A percentile compares a stretch with the other conserved stretches of the same genome.
These are phyloP conservation scores for Eruca vesicaria DNA, from an alignment of 441 rosid species.

Conservation along the genomic window DNA sequence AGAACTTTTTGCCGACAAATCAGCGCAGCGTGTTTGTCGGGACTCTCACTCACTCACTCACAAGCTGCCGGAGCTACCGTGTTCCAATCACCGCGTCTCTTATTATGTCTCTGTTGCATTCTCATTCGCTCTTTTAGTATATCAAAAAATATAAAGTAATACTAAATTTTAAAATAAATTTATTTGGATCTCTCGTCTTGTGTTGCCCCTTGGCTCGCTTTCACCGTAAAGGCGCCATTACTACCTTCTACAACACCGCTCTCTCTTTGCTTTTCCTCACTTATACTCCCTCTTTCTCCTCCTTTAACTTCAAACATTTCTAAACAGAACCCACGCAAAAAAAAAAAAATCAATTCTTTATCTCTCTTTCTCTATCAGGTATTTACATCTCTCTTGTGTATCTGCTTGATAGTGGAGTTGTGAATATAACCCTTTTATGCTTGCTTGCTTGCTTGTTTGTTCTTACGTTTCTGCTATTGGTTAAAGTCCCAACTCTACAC, in stretches of 20 bases:
- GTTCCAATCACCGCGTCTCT: slow-evolving; percentile 23
- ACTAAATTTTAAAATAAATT: not conserved
- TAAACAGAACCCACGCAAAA: not conserved
- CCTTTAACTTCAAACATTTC: not conserved
- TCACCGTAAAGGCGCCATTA: not conserved
- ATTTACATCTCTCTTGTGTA: not conserved
- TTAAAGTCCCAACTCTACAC: not conserved
- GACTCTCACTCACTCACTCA: not conserved
- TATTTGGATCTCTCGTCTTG: not conserved
- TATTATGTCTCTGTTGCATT: not conserved
- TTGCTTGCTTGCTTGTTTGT: not conserved
- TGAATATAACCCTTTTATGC: not conserved
- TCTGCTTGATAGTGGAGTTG: not conserved
- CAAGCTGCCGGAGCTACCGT: not conserved
- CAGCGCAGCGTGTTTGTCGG: slow-evolving; percentile 12
- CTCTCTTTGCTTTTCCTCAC: not conserved
- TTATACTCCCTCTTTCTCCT: not conserved
- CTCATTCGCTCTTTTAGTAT: not conserved
- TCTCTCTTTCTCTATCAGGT: not conserved
- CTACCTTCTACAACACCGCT: not conserved
- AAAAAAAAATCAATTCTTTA: not conserved
- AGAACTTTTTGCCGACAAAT: slow-evolving; percentile 13
- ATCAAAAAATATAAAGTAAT: not conserved
- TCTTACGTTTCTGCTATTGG: not conserved
- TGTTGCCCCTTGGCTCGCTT: not conserved